Base-by-base conservation (phyloP, 202 grass and related monocot species). In the Schoenoplectus tabernaemontani region DNA sequence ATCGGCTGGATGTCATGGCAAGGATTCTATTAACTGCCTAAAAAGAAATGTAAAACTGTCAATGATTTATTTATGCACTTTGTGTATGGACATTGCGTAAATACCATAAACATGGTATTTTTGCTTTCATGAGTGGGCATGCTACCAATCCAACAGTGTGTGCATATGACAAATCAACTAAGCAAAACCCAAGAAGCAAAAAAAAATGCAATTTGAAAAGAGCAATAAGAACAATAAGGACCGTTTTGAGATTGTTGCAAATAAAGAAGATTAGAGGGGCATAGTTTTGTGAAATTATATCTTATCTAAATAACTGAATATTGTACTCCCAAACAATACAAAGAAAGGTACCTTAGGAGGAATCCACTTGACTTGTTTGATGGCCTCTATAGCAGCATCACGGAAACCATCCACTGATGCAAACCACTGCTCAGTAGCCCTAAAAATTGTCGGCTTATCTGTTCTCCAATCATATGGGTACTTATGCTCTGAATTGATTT, bases 391-490 rank as follows among this genome's bases (percentile, higher is more conserved):
- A 81, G 87, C 94, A 85, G 91, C 81, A 83, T 94, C 84, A 33
- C 94, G 91, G 57, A 97, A 97, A 85, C 89, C 94, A 76, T 97
- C 94, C 76, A 97, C 87, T 46, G 94, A 97, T 71, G 94, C 94
- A 84, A 97, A 97, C 94, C 94, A 97, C 66, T 97, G 94, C 62
- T 93, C 91, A 56, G 94, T 97, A 77, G 94, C 94, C 84, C 94
- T 90, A 42, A 97, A 91, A 80, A 97, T 94, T 69, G 94, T 97
- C 87, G 94, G 94, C 78, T 97, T 92, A 83, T 97, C 93, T 17
- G 94, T 94, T 88, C 94, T 92, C 94, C 94, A 97, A 58, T 94
- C 94, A 87, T 97, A 97, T 37, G 94, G 94, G 78, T 97, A 97
- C 87, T 97, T 97, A 82, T 97, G 94, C 75, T 97, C 94, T 97